Evolutionary conservation across 2,329 filamentous ascomycete genomes (phyloP).

Genomic region (Herpotrichia juniperi): DNA sequence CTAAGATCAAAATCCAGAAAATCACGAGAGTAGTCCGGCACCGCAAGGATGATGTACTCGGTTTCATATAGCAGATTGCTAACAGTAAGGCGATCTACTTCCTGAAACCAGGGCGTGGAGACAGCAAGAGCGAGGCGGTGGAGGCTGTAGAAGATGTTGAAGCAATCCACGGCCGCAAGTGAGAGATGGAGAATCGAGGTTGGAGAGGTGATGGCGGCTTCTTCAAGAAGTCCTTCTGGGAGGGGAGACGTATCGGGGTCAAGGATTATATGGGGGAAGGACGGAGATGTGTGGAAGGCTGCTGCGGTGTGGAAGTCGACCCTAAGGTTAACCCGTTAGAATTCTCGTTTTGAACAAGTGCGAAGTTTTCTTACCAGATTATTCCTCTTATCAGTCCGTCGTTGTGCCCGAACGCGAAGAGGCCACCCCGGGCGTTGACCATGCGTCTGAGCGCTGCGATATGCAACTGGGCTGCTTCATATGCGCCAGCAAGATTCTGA

Average conservation of each 20-base stretch:
- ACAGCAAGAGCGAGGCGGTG: conserved; percentile 28
- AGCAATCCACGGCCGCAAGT: conserved; percentile 23
- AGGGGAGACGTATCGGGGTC: conserved; percentile 22
- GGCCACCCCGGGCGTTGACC: conserved; percentile 27
- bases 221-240: conserved; percentile 23
- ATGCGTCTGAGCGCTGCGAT: conserved; percentile 28
- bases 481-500: conserved; percentile 31
- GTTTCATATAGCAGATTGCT: conserved; percentile 30
- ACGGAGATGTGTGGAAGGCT: conserved; percentile 24
- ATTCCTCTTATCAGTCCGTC: conserved; percentile 30
- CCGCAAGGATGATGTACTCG: conserved; percentile 24
- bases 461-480: conserved; percentile 29
- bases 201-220: conserved; percentile 27
- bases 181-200: conserved; percentile 30
- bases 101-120: conserved; percentile 19
- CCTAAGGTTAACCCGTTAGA: conserved; percentile 13
- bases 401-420: conserved; percentile 29
- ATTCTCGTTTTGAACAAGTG: neutral
- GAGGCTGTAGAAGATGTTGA: conserved; percentile 33
- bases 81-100: conserved; percentile 19
- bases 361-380: conserved; percentile 17
- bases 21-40: conserved; percentile 24
- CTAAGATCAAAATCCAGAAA: conserved; percentile 23
- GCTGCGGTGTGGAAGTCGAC: conserved; percentile 32
- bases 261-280: conserved; percentile 23